phyloP scores from a whole-genome alignment of 345 rosid genomes.

The Hibiscus syriacus region DNA sequence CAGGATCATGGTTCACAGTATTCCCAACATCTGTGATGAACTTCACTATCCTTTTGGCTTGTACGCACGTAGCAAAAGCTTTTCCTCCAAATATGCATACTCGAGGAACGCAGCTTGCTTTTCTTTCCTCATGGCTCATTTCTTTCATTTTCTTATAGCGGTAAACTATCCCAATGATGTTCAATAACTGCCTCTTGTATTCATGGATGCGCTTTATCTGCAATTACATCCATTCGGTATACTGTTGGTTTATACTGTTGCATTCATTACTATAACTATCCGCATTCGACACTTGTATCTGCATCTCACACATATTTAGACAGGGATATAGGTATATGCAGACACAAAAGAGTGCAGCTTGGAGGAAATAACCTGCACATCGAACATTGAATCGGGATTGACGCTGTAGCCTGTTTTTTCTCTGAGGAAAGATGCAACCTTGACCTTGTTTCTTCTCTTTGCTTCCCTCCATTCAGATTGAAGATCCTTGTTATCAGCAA shows the following conservation, averaged over 20 bases:
- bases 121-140: conserved; percentile 46
- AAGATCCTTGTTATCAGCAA: conserved; percentile 48
- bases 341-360: neutral
- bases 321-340: neutral
- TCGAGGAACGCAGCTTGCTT: conserved; percentile 43
- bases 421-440: conserved; percentile 44
- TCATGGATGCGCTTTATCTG: conserved; percentile 75
- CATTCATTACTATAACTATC: neutral
- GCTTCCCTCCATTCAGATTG: conserved; percentile 52
- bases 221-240: conserved; percentile 8
- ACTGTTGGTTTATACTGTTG: neutral
- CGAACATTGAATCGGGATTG: conserved; percentile 56
- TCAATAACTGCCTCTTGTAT: conserved; percentile 64
- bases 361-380: conserved; percentile 38
- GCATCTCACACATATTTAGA: no score
- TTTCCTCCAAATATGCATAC: conserved; percentile 79
- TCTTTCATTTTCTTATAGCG: no score
- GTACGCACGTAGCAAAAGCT: conserved; percentile 71
- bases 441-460: conserved; percentile 48
- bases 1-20: conserved; percentile 57
- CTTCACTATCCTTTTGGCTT: conserved; percentile 75
- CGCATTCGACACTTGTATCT: neutral
- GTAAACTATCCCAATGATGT: conserved; percentile 61
- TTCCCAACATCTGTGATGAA: conserved; percentile 67
- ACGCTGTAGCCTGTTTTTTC: conserved; percentile 47